Evolutionary conservation across 2,329 filamentous ascomycete genomes (phyloP).

Genomic region (Amphichorda felina): DNA sequence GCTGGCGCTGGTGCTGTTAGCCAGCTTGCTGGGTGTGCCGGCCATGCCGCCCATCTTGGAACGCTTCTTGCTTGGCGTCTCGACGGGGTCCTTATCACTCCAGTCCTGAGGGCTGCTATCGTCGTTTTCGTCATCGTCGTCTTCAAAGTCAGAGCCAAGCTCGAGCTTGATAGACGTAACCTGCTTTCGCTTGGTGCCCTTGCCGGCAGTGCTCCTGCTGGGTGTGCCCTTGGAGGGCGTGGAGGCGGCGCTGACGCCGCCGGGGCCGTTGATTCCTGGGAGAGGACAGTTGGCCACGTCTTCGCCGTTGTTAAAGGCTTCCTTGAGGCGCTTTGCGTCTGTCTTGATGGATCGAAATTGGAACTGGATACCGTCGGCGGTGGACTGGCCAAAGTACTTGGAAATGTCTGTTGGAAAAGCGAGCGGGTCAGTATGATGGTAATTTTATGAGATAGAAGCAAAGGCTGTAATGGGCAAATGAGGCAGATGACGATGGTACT

Average conservation of each 20-base stretch:
- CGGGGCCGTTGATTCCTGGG: constrained; percentile 9
- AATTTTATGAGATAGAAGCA: background rate
- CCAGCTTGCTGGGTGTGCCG: too few species aligned
- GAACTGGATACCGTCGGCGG: constrained; percentile 44
- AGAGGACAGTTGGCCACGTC: constrained; percentile 30
- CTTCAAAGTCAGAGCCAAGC: background rate
- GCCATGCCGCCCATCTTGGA: background rate
- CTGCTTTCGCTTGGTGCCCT: constrained; percentile 4
- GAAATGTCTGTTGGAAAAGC: constrained; percentile 34
- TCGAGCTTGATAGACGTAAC: constrained; percentile 3
- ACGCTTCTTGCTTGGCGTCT: constrained; percentile 23
- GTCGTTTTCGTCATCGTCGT: constrained; percentile 1
- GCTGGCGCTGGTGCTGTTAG: background rate
- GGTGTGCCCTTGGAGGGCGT: constrained; percentile 12
- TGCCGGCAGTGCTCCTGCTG: constrained; percentile 6
- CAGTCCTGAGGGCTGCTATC: constrained; percentile 14
- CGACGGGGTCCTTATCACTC: constrained; percentile 15
- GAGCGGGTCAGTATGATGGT: constrained; percentile 1
- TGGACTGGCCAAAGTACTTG: constrained; percentile 48
- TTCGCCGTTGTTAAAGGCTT: constrained; percentile 28
- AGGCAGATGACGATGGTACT: background rate
- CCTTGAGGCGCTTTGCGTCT: constrained; percentile 34
- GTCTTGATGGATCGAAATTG: constrained; percentile 46
- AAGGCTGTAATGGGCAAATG: background rate
- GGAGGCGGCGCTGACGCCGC: constrained; percentile 10